A percentile compares a stretch with the other conserved stretches of the same genome.
Evolutionary conservation across 2,329 filamentous ascomycete species (phyloP).

Genomic region (Leptographium lundbergii): DNA sequence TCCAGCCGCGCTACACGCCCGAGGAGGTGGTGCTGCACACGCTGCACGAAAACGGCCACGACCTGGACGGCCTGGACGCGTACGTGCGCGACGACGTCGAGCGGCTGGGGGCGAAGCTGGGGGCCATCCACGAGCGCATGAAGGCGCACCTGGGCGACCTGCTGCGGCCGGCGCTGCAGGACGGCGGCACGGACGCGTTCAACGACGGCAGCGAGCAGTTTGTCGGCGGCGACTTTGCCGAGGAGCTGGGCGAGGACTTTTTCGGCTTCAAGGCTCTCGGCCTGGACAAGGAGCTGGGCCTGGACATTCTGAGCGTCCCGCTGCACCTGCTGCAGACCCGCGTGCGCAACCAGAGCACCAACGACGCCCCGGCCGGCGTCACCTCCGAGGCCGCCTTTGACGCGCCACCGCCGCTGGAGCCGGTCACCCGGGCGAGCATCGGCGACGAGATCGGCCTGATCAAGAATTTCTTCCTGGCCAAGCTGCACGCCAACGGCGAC

Average conservation of each 20-base stretch:
- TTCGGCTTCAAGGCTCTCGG: slow-evolving; percentile 96
- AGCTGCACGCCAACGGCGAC: slow-evolving; percentile 72
- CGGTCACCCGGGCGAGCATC: slow-evolving; percentile 68
- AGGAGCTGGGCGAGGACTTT: slow-evolving; percentile 96
- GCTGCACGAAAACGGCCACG: slow-evolving; percentile 70
- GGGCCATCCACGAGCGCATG: slow-evolving; percentile 85
- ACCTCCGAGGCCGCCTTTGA: slow-evolving; percentile 51
- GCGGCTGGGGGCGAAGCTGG: slow-evolving; percentile 64
- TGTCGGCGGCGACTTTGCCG: slow-evolving; percentile 89
- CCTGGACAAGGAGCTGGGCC: slow-evolving; percentile 78
- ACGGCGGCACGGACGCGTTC: slow-evolving; percentile 76
- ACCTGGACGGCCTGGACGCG: slow-evolving; percentile 66
- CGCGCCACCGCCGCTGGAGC: slow-evolving; percentile 55
- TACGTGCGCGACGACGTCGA: slow-evolving; percentile 95
- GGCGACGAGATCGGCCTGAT: slow-evolving; percentile 74
- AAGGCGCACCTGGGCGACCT: slow-evolving; percentile 87
- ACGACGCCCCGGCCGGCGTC: slow-evolving; percentile 52
- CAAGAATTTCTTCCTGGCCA: slow-evolving; percentile 82
- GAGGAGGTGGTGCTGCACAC: slow-evolving; percentile 85
- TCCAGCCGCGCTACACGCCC: slow-evolving; percentile 57
- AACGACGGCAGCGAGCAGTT: slow-evolving; percentile 97
- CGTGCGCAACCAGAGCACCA: slow-evolving; percentile 73
- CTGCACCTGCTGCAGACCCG: slow-evolving; percentile 87
- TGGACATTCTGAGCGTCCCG: slow-evolving; percentile 79
- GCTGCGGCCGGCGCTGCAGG: slow-evolving; percentile 74